phyloP scores from a whole-genome alignment of 1,284 basidiomycete species.

The Puccinia triticina region DNA sequence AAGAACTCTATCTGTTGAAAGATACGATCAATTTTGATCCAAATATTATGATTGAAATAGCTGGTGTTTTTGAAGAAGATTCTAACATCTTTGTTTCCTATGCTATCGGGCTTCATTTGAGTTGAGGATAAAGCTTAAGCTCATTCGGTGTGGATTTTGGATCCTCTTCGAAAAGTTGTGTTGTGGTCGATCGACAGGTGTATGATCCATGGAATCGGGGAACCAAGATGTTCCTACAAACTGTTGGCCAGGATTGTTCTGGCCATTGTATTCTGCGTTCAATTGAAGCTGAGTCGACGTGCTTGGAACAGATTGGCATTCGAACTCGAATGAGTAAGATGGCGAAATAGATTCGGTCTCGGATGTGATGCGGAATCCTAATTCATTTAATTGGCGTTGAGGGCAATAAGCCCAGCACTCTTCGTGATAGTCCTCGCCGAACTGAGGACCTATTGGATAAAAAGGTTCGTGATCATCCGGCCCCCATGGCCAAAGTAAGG shows the following conservation, averaged over 20 bases:
- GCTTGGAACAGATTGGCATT: conserved; percentile 15
- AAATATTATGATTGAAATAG: no score
- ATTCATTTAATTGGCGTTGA: conserved; percentile 9
- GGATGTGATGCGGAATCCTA: not conserved
- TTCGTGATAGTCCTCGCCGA: conserved; percentile 38
- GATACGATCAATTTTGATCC: no score
- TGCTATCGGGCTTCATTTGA: not conserved
- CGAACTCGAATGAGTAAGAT: not conserved
- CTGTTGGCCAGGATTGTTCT: not conserved
- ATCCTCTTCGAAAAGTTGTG: not conserved
- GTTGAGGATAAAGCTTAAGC: conserved; percentile 31
- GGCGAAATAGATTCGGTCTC: not conserved
- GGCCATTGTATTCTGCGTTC: conserved; percentile 1
- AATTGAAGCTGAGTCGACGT: not conserved
- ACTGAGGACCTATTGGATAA: conserved; percentile 19
- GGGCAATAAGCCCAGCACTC: conserved; percentile 33
- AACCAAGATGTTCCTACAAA: not conserved
- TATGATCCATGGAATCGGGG: not conserved
- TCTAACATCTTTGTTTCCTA: not conserved
- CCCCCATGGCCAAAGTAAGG: conserved; percentile 15
- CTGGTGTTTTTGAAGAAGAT: no score
- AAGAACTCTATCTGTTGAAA: no score
- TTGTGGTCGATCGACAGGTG: not conserved
- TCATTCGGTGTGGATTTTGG: conserved; percentile 29
- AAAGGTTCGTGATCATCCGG: conserved; percentile 9